Evolutionary conservation across 2,329 filamentous ascomycete genomes (phyloP).

Genomic region (Aspergillus novoparasiticus): DNA sequence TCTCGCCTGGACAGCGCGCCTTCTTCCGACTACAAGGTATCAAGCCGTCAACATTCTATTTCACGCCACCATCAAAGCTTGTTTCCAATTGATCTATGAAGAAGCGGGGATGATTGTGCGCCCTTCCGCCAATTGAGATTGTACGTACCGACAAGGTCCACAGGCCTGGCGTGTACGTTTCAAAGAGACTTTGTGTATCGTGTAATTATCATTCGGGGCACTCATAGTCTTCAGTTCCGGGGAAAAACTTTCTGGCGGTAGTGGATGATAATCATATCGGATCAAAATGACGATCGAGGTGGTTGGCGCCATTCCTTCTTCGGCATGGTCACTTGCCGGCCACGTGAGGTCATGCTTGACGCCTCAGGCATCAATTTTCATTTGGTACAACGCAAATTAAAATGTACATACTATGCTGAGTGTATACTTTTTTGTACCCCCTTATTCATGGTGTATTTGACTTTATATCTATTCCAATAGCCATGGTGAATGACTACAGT

Average conservation of each 20-base stretch:
- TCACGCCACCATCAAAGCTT: background rate
- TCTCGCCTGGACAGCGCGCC: slow-evolving; percentile 31
- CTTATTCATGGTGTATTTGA: background rate
- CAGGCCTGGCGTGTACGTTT: slow-evolving; percentile 31
- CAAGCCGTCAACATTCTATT: background rate
- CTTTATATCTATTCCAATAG: background rate
- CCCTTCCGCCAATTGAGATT: background rate
- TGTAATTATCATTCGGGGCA: slow-evolving; percentile 24
- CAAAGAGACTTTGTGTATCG: slow-evolving; percentile 29
- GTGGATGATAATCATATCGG: background rate
- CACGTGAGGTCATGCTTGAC: background rate
- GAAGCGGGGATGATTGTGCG: too few relatives aligned
- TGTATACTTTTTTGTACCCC: background rate
- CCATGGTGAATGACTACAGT: background rate
- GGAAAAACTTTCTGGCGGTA: background rate
- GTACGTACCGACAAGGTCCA: slow-evolving; percentile 28
- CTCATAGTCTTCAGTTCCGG: slow-evolving; percentile 15
- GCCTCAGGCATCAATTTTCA: background rate
- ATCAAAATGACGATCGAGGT: background rate
- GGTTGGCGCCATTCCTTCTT: background rate
- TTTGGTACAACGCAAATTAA: background rate
- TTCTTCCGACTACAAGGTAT: slow-evolving; percentile 25
- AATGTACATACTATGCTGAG: background rate
- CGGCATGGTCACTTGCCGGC: background rate
- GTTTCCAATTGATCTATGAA: background rate